phyloP scores from a whole-genome alignment of 1,284 basidiomycete species.

The Puccinia hordei region DNA sequence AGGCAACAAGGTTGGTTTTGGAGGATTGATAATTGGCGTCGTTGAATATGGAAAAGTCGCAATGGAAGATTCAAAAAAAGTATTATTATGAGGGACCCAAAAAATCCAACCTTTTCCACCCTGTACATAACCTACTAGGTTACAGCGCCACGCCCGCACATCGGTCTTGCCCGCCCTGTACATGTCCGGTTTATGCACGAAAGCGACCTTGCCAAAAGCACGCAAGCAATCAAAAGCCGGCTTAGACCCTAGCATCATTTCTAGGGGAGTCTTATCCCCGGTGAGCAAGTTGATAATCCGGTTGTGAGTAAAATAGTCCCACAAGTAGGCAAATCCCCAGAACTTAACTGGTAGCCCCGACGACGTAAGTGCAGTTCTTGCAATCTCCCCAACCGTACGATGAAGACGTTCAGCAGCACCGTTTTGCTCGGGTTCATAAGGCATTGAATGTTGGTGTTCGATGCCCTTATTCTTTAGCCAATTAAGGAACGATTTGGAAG shows the following conservation, averaged over 20 bases:
- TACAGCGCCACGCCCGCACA: neutral
- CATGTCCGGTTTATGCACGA: constrained; percentile 24
- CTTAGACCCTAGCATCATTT: constrained; percentile 17
- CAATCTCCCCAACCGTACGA: constrained; percentile 30
- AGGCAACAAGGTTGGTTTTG: neutral
- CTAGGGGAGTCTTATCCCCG: constrained; percentile 3
- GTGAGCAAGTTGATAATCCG: constrained; percentile 25
- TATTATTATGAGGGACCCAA: neutral
- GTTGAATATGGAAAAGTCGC: neutral
- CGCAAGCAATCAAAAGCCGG: constrained; percentile 9
- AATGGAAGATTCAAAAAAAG: constrained; percentile 20
- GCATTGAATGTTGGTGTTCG: constrained; percentile 25
- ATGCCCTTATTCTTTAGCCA: constrained; percentile 35
- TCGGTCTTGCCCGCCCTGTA: neutral
- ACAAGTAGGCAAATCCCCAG: constrained; percentile 33
- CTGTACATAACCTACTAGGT: constrained; percentile 18
- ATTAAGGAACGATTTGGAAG: neutral
- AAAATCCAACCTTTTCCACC: constrained; percentile 34
- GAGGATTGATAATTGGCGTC: neutral
- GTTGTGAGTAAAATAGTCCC: neutral
- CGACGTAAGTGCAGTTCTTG: neutral
- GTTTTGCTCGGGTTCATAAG: constrained; percentile 37
- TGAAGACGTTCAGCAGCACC: constrained; percentile 31
- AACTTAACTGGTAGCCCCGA: constrained; percentile 14
- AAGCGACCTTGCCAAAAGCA: constrained; percentile 31